phyloP scores from a whole-genome alignment of 176 grass and related monocot species.

The Rhipidocladum racemiflorum region DNA sequence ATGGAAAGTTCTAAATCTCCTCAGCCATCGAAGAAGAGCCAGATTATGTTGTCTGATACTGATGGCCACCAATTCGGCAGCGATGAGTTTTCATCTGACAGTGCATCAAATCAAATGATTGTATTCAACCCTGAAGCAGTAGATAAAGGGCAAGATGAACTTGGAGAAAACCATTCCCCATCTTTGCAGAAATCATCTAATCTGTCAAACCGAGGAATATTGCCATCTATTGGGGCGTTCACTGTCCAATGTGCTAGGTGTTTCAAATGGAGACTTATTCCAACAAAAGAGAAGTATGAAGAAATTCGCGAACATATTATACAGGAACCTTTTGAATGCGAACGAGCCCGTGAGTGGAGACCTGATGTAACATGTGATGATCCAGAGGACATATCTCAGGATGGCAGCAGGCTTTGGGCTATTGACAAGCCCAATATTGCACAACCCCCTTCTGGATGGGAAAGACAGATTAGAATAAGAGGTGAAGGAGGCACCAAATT shows the following conservation, averaged over 20 bases:
- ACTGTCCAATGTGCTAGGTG: constrained; percentile 88
- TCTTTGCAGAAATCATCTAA: constrained; percentile 38
- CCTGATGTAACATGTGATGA: constrained; percentile 69
- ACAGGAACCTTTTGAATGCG: constrained; percentile 77
- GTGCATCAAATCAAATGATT: constrained; percentile 36
- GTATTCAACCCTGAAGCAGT: constrained; percentile 28
- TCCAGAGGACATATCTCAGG: constrained; percentile 89
- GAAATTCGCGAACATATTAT: constrained; percentile 81
- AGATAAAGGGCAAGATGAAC: constrained; percentile 48
- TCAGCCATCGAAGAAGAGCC: constrained; percentile 40
- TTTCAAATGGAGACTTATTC: constrained; percentile 98
- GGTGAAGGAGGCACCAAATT: constrained; percentile 96
- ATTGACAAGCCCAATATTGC: constrained; percentile 97
- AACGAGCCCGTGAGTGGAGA: constrained; percentile 75
- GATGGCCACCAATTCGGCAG: constrained; percentile 30
- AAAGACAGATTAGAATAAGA: constrained; percentile 89
- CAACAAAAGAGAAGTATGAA: constrained; percentile 93
- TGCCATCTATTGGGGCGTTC: constrained; percentile 86
- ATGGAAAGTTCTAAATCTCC: constrained; percentile 51
- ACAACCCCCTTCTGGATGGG: constrained; percentile 80
- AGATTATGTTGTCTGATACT: constrained; percentile 15
- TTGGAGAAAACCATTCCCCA: constrained; percentile 35
- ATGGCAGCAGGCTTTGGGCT: constrained; percentile 93
- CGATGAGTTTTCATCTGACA: constrained; percentile 38
- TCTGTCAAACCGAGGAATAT: constrained; percentile 29